Evolutionary conservation across 202 grass and related monocot genomes (phyloP).

Genomic region (Schoenoplectus tabernaemontani): DNA sequence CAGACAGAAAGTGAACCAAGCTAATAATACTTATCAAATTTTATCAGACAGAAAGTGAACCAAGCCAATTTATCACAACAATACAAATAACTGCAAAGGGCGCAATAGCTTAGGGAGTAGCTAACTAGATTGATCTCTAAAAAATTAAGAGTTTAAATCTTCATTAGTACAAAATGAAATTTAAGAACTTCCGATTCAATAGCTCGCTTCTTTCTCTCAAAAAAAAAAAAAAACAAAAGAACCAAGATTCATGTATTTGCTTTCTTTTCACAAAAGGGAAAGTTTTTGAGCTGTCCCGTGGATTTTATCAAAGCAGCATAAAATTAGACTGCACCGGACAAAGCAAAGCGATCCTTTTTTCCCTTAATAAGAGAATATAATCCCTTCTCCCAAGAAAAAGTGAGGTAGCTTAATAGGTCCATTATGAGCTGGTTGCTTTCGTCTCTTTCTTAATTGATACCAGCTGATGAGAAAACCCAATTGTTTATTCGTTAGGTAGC

Average conservation of each 20-base stretch:
- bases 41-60: too few relatives aligned
- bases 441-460: neutral
- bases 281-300: neutral
- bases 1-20: too few relatives aligned
- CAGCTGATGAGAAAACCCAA: neutral
- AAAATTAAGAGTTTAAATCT: too few relatives aligned
- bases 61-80: neutral
- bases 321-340: neutral
- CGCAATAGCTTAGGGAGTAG: too few relatives aligned
- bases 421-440: constrained; percentile 7
- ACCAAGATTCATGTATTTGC: neutral
- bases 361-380: neutral
- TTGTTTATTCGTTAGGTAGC: constrained; percentile 14
- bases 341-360: neutral
- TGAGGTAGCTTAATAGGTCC: constrained; percentile 5
- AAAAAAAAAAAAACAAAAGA: too few relatives aligned
- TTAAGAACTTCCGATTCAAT: too few relatives aligned
- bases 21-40: too few relatives aligned
- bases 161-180: too few relatives aligned
- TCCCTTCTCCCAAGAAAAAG: neutral
- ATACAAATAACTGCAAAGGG: neutral
- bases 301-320: constrained; percentile 1
- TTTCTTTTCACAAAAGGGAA: constrained; percentile 10
- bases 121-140: too few relatives aligned
- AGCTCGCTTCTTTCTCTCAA: too few relatives aligned